Evolutionary conservation across 192 early-diverging fungal species (phyloP), one percentile per base, ranked within the genome.

Genomic region (Entomortierella beljakovae): DNA sequence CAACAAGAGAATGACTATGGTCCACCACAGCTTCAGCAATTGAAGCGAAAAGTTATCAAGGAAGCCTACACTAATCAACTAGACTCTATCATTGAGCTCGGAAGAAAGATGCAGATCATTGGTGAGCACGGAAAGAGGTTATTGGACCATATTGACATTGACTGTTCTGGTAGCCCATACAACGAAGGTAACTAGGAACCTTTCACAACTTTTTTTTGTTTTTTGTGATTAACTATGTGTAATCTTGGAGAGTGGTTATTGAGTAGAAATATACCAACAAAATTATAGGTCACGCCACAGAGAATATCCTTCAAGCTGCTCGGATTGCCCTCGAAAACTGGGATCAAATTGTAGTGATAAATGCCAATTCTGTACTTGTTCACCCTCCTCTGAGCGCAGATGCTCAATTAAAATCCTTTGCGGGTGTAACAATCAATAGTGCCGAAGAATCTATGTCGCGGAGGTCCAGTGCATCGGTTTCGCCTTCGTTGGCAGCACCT

Each of bases 91-190:
- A 50, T 84, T 29, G 82, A 84, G 26, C 33, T 75, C 1, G 67
- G 79, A 13, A 80, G 77, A 56, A 81, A 81, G 60, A 53, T 81
- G 63, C 73, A 80, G n/a, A 81, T 84, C 46, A 81, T 84, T 65
- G 66, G 69, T 23, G 79, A 80, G 18, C 80, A 81, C 40, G 82
- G 82, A 35, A 57, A 59, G 35, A 61, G 60, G 42, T 28, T 79
- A 31, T 25, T 79, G 50, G 67, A 79, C 0, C 68, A 79, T 32
- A 79, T 79, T 32, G 66, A 79, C 29, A 7, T 54, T 8, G 23
- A 29, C 8, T 48, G 75, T 37, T 28, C 55, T 28, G 26, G 37
- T 7, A 23, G 10, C 0, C 20, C 53, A 40, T 62, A 58, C n/a
- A 26, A 55, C 5, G 63, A 76, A 48, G 72, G 72, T 68, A 63